These are phyloP conservation scores for Fusarium sp. DNA, from an alignment of 2,329 filamentous ascomycete species.

Conservation along the genomic window DNA sequence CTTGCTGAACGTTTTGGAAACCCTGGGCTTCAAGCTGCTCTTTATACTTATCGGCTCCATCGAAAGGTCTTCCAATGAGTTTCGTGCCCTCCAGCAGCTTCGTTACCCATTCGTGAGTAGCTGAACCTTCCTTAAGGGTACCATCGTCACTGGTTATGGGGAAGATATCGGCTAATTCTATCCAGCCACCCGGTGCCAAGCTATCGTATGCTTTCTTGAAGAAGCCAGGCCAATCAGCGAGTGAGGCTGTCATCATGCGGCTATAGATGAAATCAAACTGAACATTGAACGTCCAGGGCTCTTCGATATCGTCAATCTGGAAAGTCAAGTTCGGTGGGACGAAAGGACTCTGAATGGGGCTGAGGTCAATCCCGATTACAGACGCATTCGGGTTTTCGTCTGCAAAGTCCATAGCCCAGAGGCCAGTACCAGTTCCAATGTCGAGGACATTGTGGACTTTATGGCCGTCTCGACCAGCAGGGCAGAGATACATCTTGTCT, in stretches of 20 bases:
- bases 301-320: slow-evolving; percentile 47
- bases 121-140: slow-evolving; percentile 30
- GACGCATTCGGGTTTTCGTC: slow-evolving; percentile 39
- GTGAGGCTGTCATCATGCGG: slow-evolving; percentile 42
- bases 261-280: slow-evolving; percentile 49
- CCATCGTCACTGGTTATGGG: slow-evolving; percentile 28
- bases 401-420: slow-evolving; percentile 49
- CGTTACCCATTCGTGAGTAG: slow-evolving; percentile 40
- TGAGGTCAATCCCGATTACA: slow-evolving; percentile 44
- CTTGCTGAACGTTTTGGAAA: slow-evolving; percentile 63
- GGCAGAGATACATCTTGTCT: slow-evolving; percentile 41
- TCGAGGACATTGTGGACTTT: slow-evolving; percentile 44
- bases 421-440: slow-evolving; percentile 47
- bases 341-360: slow-evolving; percentile 41
- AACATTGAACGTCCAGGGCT: slow-evolving; percentile 42
- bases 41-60: slow-evolving; percentile 40
- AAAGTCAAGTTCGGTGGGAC: slow-evolving; percentile 46
- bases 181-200: slow-evolving; percentile 43
- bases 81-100: slow-evolving; percentile 45
- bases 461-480: slow-evolving; percentile 31
- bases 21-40: slow-evolving; percentile 61
- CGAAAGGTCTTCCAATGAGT: slow-evolving; percentile 47
- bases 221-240: slow-evolving; percentile 42
- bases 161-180: slow-evolving; percentile 44
- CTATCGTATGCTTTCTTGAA: slow-evolving; percentile 43